Percentiles rank a stretch among this genome's conserved stretches.
These are phyloP conservation scores for Cordyceps militaris DNA, from an alignment of 2,329 filamentous ascomycete genomes.

Conservation along the genomic window DNA sequence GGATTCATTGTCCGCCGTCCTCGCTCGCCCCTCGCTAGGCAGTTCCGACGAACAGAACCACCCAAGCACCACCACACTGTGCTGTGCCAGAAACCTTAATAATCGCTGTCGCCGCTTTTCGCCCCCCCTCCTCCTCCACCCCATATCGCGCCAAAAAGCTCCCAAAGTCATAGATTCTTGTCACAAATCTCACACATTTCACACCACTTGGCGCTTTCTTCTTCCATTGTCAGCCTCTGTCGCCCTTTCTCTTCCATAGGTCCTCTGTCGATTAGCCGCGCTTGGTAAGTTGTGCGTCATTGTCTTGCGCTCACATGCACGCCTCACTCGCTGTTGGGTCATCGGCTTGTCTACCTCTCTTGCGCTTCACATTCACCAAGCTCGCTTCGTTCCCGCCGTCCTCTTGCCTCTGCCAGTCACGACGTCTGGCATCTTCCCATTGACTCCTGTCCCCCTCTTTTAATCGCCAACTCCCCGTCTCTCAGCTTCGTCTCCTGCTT, in stretches of 20 bases:
- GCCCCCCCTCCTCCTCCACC: conserved; percentile 10
- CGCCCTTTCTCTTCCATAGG: neutral
- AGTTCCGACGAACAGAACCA: conserved; percentile 3
- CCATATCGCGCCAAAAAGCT: conserved; percentile 12
- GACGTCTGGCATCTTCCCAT: neutral
- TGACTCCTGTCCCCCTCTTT: neutral
- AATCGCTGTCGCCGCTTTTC: conserved; percentile 14
- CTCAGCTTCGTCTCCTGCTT: neutral
- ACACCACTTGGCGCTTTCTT: conserved; percentile 1
- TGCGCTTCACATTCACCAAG: conserved; percentile 2
- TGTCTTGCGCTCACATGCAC: neutral
- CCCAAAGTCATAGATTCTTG: conserved; percentile 7
- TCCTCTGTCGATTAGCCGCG: neutral
- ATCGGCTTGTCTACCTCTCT: neutral
- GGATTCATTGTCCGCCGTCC: neutral
- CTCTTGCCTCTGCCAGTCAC: neutral
- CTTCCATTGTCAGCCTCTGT: conserved; percentile 4
- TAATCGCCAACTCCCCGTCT: neutral
- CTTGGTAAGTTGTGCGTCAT: neutral
- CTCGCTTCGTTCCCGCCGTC: neutral
- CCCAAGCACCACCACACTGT: neutral
- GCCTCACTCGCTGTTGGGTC: neutral
- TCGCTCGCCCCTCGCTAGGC: neutral
- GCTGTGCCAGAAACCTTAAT: conserved; percentile 12
- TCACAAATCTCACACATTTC: conserved; percentile 11